Evolutionary conservation across 768 basidiomycete genomes (phyloP).

Genomic region (Leccinum boreale): DNA sequence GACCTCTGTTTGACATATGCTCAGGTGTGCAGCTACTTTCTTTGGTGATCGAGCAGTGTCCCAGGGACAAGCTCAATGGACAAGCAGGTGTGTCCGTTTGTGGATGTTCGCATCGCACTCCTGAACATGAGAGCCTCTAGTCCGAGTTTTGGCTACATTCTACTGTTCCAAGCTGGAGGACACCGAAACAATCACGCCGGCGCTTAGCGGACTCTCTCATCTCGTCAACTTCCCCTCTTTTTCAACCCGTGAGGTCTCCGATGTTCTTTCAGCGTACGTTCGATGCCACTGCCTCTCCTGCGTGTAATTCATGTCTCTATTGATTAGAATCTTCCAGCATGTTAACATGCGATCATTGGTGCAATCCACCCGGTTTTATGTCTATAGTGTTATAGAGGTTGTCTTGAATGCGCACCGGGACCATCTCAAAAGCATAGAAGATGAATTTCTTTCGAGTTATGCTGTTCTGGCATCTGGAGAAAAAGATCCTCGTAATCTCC

Average conservation of each 20-base stretch:
- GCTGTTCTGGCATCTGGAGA: constrained; percentile 85
- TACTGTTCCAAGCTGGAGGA: constrained; percentile 87
- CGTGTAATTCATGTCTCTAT: not conserved
- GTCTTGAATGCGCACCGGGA: constrained; percentile 33
- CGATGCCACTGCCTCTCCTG: not conserved
- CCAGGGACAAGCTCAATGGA: constrained; percentile 62
- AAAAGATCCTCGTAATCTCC: constrained; percentile 93
- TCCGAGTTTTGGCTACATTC: constrained; percentile 78
- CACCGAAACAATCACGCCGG: constrained; percentile 76
- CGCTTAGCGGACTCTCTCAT: constrained; percentile 70
- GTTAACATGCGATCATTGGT: constrained; percentile 80
- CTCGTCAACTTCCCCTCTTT: constrained; percentile 64
- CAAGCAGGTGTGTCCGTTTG: constrained; percentile 65
- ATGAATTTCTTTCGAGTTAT: constrained; percentile 74
- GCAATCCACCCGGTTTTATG: constrained; percentile 76
- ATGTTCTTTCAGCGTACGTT: constrained; percentile 58
- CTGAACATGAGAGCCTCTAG: constrained; percentile 40
- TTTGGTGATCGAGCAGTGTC: constrained; percentile 58
- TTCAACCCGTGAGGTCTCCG: constrained; percentile 58
- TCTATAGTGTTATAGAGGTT: constrained; percentile 78
- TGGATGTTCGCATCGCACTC: not conserved
- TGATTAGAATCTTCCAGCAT: constrained; percentile 63
- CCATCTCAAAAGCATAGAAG: constrained; percentile 73
- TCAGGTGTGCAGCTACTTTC: constrained; percentile 85
- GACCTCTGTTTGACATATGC: not conserved